Evolutionary conservation across 257 asterid genomes (phyloP), one percentile per base, ranked within the genome.

Genomic region (Lycium barbarum): DNA sequence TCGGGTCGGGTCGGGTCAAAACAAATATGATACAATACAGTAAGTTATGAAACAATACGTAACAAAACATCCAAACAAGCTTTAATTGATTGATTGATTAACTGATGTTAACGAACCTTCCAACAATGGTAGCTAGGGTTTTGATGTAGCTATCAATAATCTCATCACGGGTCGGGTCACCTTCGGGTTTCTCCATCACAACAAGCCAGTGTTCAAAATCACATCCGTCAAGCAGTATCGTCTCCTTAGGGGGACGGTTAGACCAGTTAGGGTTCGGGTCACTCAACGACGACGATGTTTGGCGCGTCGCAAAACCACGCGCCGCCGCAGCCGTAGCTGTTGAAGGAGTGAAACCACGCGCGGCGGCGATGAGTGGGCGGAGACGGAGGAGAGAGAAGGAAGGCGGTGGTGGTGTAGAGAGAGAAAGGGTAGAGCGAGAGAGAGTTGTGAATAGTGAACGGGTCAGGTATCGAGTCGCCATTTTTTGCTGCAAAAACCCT

Each of bases 131-230:
- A 76, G 98, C 97, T 3, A 97, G 91, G 12, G 94, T 93, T 83
- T 93, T 93, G 91, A 94, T 94, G 70, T 97, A 97, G 47, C 91
- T 83, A 51, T 91, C 94, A 38, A 93, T 94, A 9, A 95, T 95
- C 2, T 95, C 96, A 82, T 97, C 99, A 82, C 99, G 91, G 0
- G 94, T 94, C 0, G 91, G 88, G 12, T 93, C 93, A 1, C 89
- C 95, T 61, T 93, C 95, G 12, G 99, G 99, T 85, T 90, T 90
- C 90, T 96, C 99, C 93, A 96, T 65, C 53, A 97, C 99, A 78
- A 97, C 95, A 17, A 97, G 98, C 98, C 98, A 97, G 86, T 97
- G 99, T 90, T 95, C 98, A 43, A 97, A 97, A 89, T 97, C 99
- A 83, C 99, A 97, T 2, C 98, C 99, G 63, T 95, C 99, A 40